These are phyloP conservation scores for Diaporthe destruens DNA, from an alignment of 2,329 filamentous ascomycete species.

Conservation along the genomic window DNA sequence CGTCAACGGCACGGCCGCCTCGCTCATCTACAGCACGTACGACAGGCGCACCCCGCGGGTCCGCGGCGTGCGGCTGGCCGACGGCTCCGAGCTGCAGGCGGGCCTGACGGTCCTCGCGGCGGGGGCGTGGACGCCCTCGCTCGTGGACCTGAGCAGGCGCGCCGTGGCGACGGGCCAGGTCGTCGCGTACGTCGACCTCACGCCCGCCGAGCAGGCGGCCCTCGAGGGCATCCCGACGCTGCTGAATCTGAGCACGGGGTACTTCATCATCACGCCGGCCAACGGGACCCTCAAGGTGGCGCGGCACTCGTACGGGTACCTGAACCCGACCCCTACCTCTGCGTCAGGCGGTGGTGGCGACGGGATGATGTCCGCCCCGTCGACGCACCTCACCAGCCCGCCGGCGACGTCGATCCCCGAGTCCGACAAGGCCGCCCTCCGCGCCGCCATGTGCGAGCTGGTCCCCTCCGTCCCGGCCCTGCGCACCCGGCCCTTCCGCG, in stretches of 20 bases:
- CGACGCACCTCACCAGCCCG: conserved; percentile 63
- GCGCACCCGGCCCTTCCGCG: conserved; percentile 69
- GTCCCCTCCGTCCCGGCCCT: conserved; percentile 71
- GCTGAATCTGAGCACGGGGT: conserved; percentile 77
- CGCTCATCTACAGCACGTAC: conserved; percentile 54
- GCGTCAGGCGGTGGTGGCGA: not conserved
- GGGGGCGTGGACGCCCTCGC: conserved; percentile 85
- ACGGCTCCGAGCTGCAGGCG: conserved; percentile 52
- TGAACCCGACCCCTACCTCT: conserved; percentile 59
- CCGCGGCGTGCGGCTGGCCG: conserved; percentile 65
- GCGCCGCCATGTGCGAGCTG: conserved; percentile 70
- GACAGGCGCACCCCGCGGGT: conserved; percentile 51
- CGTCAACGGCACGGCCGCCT: conserved; percentile 61
- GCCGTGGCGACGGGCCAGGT: conserved; percentile 86
- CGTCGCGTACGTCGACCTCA: conserved; percentile 82
- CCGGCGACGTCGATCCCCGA: conserved; percentile 61
- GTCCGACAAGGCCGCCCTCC: conserved; percentile 73
- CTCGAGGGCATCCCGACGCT: conserved; percentile 78
- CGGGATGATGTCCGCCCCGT: conserved; percentile 53
- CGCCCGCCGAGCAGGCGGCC: conserved; percentile 74
- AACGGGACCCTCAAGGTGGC: conserved; percentile 75
- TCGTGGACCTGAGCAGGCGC: conserved; percentile 83
- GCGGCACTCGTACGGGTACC: conserved; percentile 77
- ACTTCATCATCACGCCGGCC: conserved; percentile 80
- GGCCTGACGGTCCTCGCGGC: conserved; percentile 85